A percentile compares a stretch with the other conserved stretches of the same genome.
These are phyloP conservation scores for Backusella luteola DNA, from an alignment of 192 early-diverging fungal species.

Conservation along the genomic window DNA sequence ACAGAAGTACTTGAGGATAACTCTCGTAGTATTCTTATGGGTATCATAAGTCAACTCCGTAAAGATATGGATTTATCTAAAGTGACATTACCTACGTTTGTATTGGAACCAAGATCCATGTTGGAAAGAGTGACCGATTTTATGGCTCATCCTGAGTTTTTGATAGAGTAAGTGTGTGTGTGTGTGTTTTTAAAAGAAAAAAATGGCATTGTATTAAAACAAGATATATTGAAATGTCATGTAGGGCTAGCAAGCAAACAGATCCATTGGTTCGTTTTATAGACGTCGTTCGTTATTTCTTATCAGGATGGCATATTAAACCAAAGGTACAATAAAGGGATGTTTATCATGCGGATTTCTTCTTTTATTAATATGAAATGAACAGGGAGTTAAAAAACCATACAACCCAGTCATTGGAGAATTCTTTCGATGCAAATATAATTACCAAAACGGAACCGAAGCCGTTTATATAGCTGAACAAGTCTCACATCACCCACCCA, in stretches of 20 bases:
- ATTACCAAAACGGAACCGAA: constrained; percentile 64
- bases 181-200: constrained; percentile 8
- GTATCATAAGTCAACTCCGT: constrained; percentile 83
- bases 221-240: neutral
- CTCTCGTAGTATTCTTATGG: constrained; percentile 81
- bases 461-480: constrained; percentile 89
- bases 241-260: constrained; percentile 44
- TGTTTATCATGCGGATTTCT: neutral
- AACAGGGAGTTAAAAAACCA: constrained; percentile 87
- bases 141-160: constrained; percentile 86
- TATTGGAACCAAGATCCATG: constrained; percentile 93
- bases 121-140: constrained; percentile 96
- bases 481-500: constrained; percentile 92
- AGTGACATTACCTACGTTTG: constrained; percentile 96
- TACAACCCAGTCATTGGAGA: constrained; percentile 96
- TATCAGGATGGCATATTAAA: constrained; percentile 95
- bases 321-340: constrained; percentile 64
- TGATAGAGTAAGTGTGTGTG: constrained; percentile 67
- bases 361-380: constrained; percentile 4
- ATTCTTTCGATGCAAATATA: constrained; percentile 82
- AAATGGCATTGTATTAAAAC: neutral
- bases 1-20: constrained; percentile 89
- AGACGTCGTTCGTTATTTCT: constrained; percentile 80
- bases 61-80: constrained; percentile 91
- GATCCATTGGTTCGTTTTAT: constrained; percentile 82